phyloP scores from a whole-genome alignment of 768 basidiomycete species.

The Nidula microcarpa region DNA sequence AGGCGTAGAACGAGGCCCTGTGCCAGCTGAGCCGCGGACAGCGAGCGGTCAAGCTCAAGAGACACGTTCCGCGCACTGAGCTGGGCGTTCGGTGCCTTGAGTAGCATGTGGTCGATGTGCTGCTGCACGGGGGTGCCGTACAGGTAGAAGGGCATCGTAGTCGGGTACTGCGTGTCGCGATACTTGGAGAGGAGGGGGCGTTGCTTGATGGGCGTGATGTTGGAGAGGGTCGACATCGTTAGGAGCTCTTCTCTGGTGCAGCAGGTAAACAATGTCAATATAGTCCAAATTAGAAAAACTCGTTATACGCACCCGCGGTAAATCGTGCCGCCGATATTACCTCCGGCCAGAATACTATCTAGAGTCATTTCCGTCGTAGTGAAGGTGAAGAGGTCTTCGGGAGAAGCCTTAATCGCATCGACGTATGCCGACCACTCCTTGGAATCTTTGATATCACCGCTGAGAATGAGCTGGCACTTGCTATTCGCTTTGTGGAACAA shows the following conservation, averaged over 20 bases:
- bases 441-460: constrained; percentile 16
- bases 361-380: constrained; percentile 2
- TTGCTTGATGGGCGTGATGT: constrained; percentile 25
- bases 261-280: too few species aligned
- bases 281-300: not conserved
- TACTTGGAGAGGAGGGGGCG: constrained; percentile 19
- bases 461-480: constrained; percentile 34
- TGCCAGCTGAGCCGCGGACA: constrained; percentile 2
- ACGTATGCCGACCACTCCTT: constrained; percentile 9
- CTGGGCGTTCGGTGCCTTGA: constrained; percentile 21
- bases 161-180: constrained; percentile 23
- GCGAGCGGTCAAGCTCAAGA: constrained; percentile 4
- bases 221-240: constrained; percentile 12
- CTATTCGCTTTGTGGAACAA: constrained; percentile 31
- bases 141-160: constrained; percentile 34
- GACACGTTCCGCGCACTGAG: constrained; percentile 15
- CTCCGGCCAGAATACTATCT: constrained; percentile 3
- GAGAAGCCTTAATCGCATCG: constrained; percentile 9
- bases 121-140: constrained; percentile 25
- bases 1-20: constrained; percentile 5
- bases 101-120: constrained; percentile 31
- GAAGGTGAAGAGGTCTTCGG: constrained; percentile 14
- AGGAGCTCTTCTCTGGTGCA: constrained; percentile 4
- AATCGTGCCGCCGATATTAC: not conserved
- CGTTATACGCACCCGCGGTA: not conserved